These are phyloP conservation scores for Podospora conica DNA, from an alignment of 495 filamentous ascomycete species.

Conservation along the genomic window DNA sequence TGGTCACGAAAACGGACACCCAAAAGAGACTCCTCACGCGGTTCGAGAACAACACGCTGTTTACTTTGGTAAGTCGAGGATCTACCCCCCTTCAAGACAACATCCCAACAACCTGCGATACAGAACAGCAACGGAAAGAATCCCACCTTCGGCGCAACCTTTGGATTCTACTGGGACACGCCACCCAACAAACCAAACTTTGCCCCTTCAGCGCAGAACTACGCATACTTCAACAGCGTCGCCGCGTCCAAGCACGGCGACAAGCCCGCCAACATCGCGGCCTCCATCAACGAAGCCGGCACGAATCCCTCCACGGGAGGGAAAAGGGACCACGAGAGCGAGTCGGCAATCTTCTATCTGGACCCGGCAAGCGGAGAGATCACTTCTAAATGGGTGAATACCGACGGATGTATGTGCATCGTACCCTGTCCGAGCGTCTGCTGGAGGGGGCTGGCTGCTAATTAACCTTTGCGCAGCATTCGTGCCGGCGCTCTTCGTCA, in stretches of 20 bases:
- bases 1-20: background rate
- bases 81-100: background rate
- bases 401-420: background rate
- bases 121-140: constrained; percentile 8
- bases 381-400: constrained; percentile 4
- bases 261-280: constrained; percentile 4
- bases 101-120: background rate
- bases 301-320: constrained; percentile 2
- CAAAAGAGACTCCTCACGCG: constrained; percentile 5
- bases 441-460: background rate
- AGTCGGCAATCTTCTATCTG: constrained; percentile 1
- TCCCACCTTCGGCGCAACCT: constrained; percentile 3
- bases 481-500: background rate
- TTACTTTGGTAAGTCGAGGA: background rate
- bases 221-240: constrained; percentile 11
- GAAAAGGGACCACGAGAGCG: constrained; percentile 9
- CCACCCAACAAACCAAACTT: constrained; percentile 5
- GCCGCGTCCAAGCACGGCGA: background rate
- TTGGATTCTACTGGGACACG: constrained; percentile 7
- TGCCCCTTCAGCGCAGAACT: constrained; percentile 1
- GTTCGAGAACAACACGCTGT: constrained; percentile 3
- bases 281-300: constrained; percentile 4
- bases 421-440: background rate
- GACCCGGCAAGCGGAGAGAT: background rate
- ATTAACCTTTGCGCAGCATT: background rate